Evolutionary conservation across 192 early-diverging fungal species (phyloP), one percentile per base, ranked within the genome.

Genomic region (Backusella tarrabulga): DNA sequence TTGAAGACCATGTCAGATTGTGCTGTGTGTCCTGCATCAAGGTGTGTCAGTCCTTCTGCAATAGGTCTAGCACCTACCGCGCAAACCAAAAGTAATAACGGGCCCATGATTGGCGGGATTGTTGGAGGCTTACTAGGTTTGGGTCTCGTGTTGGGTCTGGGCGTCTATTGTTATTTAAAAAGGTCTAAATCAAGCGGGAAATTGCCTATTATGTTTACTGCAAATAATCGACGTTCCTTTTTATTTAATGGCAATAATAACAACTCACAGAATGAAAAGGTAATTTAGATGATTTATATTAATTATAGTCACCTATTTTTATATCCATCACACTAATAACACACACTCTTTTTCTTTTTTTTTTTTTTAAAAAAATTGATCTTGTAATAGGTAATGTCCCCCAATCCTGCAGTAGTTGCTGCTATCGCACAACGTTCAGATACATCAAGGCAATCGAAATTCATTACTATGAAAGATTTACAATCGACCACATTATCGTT

Each of bases 21-120:
- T 52, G 80, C 75, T 42, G 14, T 35, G 3, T 81, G 80, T 66
- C 80, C 80, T 34, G 68, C 72, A 41, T 71, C 75, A 23, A 67
- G 50, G 40, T 81, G 80, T 71, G 29, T 81, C 74, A 76, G 32
- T 41, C 32, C 66, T 6, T 17, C 74, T 68, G 41, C 67, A 21
- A 26, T 56, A n/a, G 40, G 41, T 63, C 21, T 63, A 63, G 26
- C 21, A 63, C 56, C 56, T 29, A 29, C 56, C 3, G 12, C 3
- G 26, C 32, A 23, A 42, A 21, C 66, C 41, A 38, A 76, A 29
- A 32, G 19, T 42, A 46, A 73, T 9, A 68, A 68, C 15, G 67
- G 34, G 29, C 23, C 41, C 2, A 50, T 72, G 71, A 72, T 72
- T 23, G 71, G 71, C 46, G 71, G 71, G 5, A 72, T 72, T 29